phyloP scores from a whole-genome alignment of 2,329 filamentous ascomycete genomes.

The Fulvia fulva region DNA sequence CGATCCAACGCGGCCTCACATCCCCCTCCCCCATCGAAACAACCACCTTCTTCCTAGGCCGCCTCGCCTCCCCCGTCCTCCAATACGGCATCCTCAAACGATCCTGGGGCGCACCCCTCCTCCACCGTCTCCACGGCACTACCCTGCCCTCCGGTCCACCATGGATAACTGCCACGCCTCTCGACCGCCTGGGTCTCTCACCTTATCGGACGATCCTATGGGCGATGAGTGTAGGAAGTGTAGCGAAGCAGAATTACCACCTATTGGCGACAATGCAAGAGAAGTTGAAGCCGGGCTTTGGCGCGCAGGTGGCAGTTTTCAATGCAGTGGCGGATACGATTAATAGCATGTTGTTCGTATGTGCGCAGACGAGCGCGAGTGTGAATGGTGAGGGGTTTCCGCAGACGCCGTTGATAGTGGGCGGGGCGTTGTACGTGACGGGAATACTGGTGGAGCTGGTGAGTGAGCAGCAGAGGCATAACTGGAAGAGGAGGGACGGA shows the following conservation, averaged over 20 bases:
- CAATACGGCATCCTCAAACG: constrained; percentile 50
- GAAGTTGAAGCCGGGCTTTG: constrained; percentile 45
- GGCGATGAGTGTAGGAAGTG: constrained; percentile 50
- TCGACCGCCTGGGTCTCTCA: constrained; percentile 45
- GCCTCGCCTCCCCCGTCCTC: constrained; percentile 45
- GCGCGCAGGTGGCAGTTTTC: constrained; percentile 46
- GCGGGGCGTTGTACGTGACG: constrained; percentile 46
- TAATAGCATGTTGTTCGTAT: constrained; percentile 54
- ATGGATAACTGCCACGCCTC: constrained; percentile 37
- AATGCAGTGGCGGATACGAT: constrained; percentile 55
- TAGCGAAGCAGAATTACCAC: constrained; percentile 57
- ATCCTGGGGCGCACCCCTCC: constrained; percentile 39
- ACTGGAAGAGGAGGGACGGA: constrained; percentile 48
- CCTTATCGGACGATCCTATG: constrained; percentile 51
- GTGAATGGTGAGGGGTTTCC: constrained; percentile 39
- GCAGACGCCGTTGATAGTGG: constrained; percentile 45
- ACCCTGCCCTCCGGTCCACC: constrained; percentile 42
- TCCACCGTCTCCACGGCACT: constrained; percentile 45
- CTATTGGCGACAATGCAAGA: constrained; percentile 47
- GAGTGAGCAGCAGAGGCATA: constrained; percentile 55
- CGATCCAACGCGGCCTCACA: constrained; percentile 40
- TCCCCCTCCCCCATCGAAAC: constrained; percentile 38
- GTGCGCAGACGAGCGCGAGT: constrained; percentile 46
- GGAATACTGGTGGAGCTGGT: constrained; percentile 54
- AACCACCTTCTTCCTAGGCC: constrained; percentile 43